Percentiles rank a stretch among this genome's conserved stretches.
Conservation (phyloP, 2,329 filamentous ascomycete species). For the Ophiostoma sp. region DNA sequence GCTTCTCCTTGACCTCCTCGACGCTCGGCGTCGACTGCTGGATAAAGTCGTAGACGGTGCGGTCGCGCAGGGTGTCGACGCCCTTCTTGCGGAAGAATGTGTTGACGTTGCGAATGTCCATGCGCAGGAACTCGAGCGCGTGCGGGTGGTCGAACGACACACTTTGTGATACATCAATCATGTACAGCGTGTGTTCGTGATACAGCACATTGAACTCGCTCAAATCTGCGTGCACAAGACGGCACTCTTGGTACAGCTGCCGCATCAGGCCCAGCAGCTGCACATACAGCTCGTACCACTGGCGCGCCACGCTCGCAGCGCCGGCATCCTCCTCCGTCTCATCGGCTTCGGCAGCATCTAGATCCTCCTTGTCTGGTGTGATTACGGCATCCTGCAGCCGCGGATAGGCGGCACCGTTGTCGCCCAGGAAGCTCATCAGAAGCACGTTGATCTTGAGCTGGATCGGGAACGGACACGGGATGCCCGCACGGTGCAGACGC, state of each 20-base stretch:
- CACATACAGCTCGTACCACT: slow-evolving; percentile 74
- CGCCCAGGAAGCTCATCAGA: slow-evolving; percentile 89
- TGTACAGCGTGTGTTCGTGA: slow-evolving; percentile 72
- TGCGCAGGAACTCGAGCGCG: slow-evolving; percentile 86
- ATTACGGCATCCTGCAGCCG: slow-evolving; percentile 82
- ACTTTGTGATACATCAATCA: slow-evolving; percentile 96
- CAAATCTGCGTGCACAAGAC: slow-evolving; percentile 88
- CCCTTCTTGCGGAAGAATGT: slow-evolving; percentile 87
- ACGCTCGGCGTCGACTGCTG: slow-evolving; percentile 50
- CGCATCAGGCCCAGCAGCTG: slow-evolving; percentile 86
- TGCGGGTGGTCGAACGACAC: slow-evolving; percentile 95
- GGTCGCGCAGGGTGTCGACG: slow-evolving; percentile 74
- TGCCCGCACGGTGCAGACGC: slow-evolving; percentile 74
- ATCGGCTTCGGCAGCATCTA: slow-evolving; percentile 50
- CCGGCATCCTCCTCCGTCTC: slow-evolving; percentile 8
- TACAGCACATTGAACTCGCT: slow-evolving; percentile 98
- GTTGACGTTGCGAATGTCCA: slow-evolving; percentile 96
- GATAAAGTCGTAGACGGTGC: slow-evolving; percentile 78
- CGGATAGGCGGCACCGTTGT: slow-evolving; percentile 82
- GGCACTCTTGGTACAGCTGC: slow-evolving; percentile 85
- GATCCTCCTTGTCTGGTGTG: slow-evolving; percentile 38
- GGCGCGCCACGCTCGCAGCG: slow-evolving; percentile 35
- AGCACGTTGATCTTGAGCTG: slow-evolving; percentile 89
- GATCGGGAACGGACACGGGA: slow-evolving; percentile 85
- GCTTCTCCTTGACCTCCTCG: slow-evolving; percentile 41